Evolutionary conservation across 805 yeast species (phyloP).

Genomic region (Yarrowia porcina): DNA sequence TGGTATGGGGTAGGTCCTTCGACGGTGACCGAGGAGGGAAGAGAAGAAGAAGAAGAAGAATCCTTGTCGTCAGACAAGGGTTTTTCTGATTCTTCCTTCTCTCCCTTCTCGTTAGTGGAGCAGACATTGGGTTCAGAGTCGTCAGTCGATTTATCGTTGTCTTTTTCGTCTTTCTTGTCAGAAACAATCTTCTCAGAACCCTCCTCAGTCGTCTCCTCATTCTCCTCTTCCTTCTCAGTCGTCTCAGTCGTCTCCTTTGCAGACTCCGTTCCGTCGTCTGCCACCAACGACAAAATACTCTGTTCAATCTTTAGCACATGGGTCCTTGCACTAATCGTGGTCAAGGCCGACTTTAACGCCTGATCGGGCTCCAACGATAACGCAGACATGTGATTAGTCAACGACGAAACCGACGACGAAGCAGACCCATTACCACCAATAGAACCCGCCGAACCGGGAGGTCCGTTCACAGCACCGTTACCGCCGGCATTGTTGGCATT

Average conservation of each 20-base stretch:
- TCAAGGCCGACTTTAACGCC: constrained; percentile 1
- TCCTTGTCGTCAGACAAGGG: too few species aligned
- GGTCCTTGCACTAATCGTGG: not conserved
- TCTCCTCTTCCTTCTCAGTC: not conserved
- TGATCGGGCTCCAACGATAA: constrained; percentile 4
- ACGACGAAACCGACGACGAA: constrained; percentile 5
- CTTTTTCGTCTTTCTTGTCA: too few species aligned
- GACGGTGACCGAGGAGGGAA: not conserved
- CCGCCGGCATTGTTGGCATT: not conserved
- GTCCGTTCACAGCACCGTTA: not conserved
- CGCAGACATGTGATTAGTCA: not conserved
- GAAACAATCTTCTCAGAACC: too few species aligned
- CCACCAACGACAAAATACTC: not conserved
- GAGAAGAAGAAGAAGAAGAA: not conserved
- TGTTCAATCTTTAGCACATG: constrained; percentile 21
- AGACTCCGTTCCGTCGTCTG: not conserved
- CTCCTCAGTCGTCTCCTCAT: not conserved
- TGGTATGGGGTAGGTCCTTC: constrained; percentile 20
- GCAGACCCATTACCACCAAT: not conserved
- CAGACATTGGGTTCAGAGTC: too few species aligned
- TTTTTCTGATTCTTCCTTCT: too few species aligned
- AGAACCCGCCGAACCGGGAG: not conserved
- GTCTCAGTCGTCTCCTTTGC: not conserved
- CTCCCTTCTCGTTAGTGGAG: too few species aligned
- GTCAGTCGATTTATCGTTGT: too few species aligned